Conservation (phyloP, 495 filamentous ascomycete genomes). For the Trichocladium uniseriatum region DNA sequence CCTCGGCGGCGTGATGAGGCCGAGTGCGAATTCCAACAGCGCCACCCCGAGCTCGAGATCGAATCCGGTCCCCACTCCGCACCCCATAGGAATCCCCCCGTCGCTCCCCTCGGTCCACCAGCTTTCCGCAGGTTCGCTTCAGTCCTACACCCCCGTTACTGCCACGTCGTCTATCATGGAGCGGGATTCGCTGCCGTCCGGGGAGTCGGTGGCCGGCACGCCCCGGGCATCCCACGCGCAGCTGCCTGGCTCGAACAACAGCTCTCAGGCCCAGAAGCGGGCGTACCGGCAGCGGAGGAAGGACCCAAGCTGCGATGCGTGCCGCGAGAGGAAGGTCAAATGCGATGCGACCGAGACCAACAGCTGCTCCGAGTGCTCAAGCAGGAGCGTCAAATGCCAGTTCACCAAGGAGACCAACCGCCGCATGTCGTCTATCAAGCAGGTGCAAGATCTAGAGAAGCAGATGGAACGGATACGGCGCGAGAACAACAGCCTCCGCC, state of each 20-base stretch:
- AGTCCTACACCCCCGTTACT: constrained; percentile 40
- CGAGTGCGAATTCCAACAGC: constrained; percentile 19
- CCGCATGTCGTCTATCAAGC: constrained; percentile 98
- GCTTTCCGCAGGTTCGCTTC: constrained; percentile 26
- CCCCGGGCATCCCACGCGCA: constrained; percentile 39
- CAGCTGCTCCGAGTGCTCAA: constrained; percentile 93
- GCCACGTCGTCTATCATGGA: constrained; percentile 39
- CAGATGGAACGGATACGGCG: constrained; percentile 68
- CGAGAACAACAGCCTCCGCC: constrained; percentile 61
- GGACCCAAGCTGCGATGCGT: constrained; percentile 96
- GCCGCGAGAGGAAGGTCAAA: constrained; percentile 96
- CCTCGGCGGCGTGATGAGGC: constrained; percentile 38
- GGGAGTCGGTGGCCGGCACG: constrained; percentile 43
- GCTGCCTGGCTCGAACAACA: constrained; percentile 25
- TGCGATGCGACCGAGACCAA: constrained; percentile 95
- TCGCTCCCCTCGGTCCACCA: constrained; percentile 31
- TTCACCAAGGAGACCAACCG: constrained; percentile 99
- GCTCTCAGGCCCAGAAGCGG: constrained; percentile 65
- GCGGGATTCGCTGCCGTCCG: constrained; percentile 45
- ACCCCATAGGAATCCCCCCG: constrained; percentile 38
- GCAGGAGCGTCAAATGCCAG: constrained; percentile 90
- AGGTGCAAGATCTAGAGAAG: constrained; percentile 94
- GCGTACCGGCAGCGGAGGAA: constrained; percentile 92
- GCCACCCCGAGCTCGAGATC: constrained; percentile 27
- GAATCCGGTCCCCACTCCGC: constrained; percentile 28